Evolutionary conservation across 2,329 filamentous ascomycete species (phyloP), one percentile per base, ranked within the genome.

Genomic region (Cladosporium colombiae): DNA sequence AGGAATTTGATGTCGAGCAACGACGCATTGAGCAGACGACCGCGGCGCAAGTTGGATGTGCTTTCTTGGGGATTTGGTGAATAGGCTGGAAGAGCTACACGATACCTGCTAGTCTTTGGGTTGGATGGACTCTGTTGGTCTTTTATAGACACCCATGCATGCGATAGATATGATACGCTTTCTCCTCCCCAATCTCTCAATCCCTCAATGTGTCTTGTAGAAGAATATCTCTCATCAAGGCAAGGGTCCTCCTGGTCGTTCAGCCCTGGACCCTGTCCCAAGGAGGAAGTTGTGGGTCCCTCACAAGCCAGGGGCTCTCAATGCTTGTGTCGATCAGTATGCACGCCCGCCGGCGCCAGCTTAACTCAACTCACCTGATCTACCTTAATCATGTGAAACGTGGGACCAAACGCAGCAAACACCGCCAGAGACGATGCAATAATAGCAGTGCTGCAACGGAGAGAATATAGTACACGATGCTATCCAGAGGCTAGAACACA

Each of bases 51-150:
- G 21, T 31, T 62, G 50, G 27, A 56, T 55, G 61, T 63, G 18
- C 61, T 63, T 46, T 31, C 27, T 33, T 63, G 61, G 61, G 35
- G 35, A 16, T 46, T 63, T 25, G 61, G 61, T 11, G 33, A 56
- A 31, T 18, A 18, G n/a, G 27, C 8, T 29, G 27, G 6, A 29
- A 29, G 27, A 29, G 27, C 27, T 29, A 3, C 27, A 29, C 27
- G 27, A 29, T 29, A 29, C 27, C 27, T 3, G 27, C 27, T 29
- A 29, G 27, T 29, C 6, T 29, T 29, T 29, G 6, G 4, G 27
- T 29, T 29, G 31, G 31, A 33, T 11, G 31, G 31, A 11, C 11
- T 10, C 1, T 11, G 31, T 33, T 33, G 10, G 31, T 11, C 8
- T 11, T 33, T 8, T 33, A 33, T 11, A 33, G 8, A 33, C 11